Evolutionary conservation across 306 rosid genomes (phyloP), one percentile per base, ranked within the genome.

Genomic region (Lithocarpus polystachyus): DNA sequence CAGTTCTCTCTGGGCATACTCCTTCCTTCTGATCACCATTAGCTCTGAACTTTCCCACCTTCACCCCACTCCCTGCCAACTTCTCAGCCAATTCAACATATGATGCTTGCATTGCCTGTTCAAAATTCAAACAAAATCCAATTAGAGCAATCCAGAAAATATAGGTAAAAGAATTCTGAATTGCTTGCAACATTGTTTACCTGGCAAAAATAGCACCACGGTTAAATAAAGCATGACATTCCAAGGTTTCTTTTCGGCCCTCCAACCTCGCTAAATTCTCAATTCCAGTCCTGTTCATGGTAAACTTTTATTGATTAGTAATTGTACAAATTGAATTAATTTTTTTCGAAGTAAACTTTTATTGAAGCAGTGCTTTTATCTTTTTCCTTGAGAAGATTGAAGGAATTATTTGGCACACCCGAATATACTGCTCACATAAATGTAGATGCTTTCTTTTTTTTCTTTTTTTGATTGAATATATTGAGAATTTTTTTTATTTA

Each of bases 191-290:
- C 9, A 24, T 40, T 55, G 28, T 61, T 64, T 83, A 89, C 91
- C 91, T 90, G 97, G 84, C 97, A 92, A 79, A 86, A 93, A 17
- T 20, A 90, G 94, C 96, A 93, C 98, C 98, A 93, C 1, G 98
- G 98, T 4, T 4, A 96, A 94, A 75, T 94, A 94, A 57, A 94
- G 98, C 97, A 75, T 92, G 92, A 29, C 33, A 29, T 3, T 79
- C 95, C 95, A 94, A 1, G 92, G 82, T 29, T 54, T 92, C 98
- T 62, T 84, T 88, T 31, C 97, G 71, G 88, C 77, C 68, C 75
- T 81, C 93, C 83, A 90, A 74, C 20, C 83, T 86, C 0, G 85
- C 83, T 89, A 94, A 76, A 75, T 94, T 94, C 84, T 94, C 98
- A 4, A 94, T 89, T 37, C 98, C 94, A 24, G 74, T 75, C 89